These are phyloP conservation scores for Sugiyamaella qingdaonensis DNA, from an alignment of 805 yeast species.

Conservation along the genomic window DNA sequence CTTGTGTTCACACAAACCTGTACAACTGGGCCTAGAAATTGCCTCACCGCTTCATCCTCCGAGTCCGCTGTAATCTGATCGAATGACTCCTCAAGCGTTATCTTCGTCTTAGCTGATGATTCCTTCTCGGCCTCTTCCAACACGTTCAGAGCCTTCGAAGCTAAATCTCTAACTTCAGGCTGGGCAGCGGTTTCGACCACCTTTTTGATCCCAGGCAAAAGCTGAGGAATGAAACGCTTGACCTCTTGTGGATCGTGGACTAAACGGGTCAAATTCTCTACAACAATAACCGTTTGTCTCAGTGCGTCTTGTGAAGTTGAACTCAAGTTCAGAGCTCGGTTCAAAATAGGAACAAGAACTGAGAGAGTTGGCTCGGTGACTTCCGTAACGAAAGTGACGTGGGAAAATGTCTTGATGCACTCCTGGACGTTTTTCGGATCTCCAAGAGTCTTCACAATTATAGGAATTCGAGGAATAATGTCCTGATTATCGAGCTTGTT, in stretches of 20 bases:
- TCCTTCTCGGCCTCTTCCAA: slow-evolving; percentile 73
- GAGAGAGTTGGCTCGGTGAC: slow-evolving; percentile 95
- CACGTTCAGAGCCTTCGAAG: slow-evolving; percentile 78
- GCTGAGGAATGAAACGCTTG: slow-evolving; percentile 76
- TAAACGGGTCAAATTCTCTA: slow-evolving; percentile 91
- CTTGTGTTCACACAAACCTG: slow-evolving; percentile 34
- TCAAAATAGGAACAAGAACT: slow-evolving; percentile 84
- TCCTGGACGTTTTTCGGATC: slow-evolving; percentile 85
- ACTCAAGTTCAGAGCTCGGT: slow-evolving; percentile 79
- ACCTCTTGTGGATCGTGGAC: slow-evolving; percentile 93
- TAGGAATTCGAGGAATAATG: slow-evolving; percentile 76
- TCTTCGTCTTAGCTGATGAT: slow-evolving; percentile 73
- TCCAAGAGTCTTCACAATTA: slow-evolving; percentile 82
- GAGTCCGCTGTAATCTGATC: slow-evolving; percentile 29
- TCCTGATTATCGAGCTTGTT: slow-evolving; percentile 88
- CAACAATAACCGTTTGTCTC: slow-evolving; percentile 93
- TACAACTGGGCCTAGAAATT: slow-evolving; percentile 33
- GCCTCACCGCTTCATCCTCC: slow-evolving; percentile 35
- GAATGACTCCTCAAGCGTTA: slow-evolving; percentile 45
- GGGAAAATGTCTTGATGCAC: slow-evolving; percentile 82
- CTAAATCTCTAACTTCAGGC: slow-evolving; percentile 95
- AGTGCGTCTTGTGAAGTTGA: slow-evolving; percentile 93
- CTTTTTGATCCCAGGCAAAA: slow-evolving; percentile 87
- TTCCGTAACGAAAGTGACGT: slow-evolving; percentile 96
- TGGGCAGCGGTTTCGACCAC: slow-evolving; percentile 86